Conservation (phyloP, 1,284 basidiomycete species). For the Ceratobasidium sp. region DNA sequence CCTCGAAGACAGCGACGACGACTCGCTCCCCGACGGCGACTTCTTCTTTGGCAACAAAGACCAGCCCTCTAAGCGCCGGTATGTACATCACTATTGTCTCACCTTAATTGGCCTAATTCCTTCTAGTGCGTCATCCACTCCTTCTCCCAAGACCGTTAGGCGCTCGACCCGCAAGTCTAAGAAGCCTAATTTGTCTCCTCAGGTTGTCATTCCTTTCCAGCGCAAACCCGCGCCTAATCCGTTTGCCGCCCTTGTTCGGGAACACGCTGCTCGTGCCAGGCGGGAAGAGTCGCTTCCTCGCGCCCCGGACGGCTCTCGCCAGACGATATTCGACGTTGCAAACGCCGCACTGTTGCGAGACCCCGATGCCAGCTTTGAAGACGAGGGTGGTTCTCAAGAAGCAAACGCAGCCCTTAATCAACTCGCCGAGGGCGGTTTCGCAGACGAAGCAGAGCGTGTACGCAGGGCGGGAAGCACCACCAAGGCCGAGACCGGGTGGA, state of each 20-base stretch:
- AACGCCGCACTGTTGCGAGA: constrained; percentile 26
- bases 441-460: constrained; percentile 16
- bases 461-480: background rate
- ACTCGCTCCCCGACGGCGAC: constrained; percentile 22
- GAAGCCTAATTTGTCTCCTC: background rate
- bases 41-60: constrained; percentile 25
- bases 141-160: constrained; percentile 1
- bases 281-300: constrained; percentile 23
- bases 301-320: constrained; percentile 20
- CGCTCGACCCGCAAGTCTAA: constrained; percentile 13
- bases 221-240: constrained; percentile 20
- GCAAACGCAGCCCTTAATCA: constrained; percentile 15
- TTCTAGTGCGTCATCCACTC: constrained; percentile 12
- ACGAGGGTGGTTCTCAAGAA: constrained; percentile 11
- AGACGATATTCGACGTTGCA: constrained; percentile 12
- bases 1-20: constrained; percentile 10
- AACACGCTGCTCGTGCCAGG: constrained; percentile 13
- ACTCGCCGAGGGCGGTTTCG: constrained; percentile 27
- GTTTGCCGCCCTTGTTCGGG: constrained; percentile 9
- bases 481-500: background rate
- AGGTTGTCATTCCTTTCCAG: background rate
- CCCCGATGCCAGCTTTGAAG: constrained; percentile 24
- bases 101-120: constrained; percentile 2
- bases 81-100: background rate
- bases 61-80: constrained; percentile 28